Evolutionary conservation across 2,329 filamentous ascomycete species (phyloP).

Genomic region (Fusarium sp.): DNA sequence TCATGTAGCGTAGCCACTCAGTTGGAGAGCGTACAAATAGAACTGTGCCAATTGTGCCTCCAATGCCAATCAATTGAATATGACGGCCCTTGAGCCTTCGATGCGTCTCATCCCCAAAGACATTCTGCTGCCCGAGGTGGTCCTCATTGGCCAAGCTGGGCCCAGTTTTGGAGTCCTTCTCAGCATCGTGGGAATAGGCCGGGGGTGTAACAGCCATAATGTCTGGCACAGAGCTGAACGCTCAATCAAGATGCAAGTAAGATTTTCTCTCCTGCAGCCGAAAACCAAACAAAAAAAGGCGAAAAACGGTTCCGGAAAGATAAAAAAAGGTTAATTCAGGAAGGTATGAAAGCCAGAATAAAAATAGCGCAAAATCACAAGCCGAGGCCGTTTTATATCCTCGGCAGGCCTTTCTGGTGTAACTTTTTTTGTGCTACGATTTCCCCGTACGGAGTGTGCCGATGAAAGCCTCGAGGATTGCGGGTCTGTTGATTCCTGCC

Average conservation of each 20-base stretch:
- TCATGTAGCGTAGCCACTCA: not conserved
- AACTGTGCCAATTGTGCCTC: slow-evolving; percentile 73
- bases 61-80: slow-evolving; percentile 72
- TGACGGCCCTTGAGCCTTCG: slow-evolving; percentile 67
- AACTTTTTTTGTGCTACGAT: slow-evolving; percentile 16
- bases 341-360: not conserved
- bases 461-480: slow-evolving; percentile 8
- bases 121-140: slow-evolving; percentile 5
- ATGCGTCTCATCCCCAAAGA: slow-evolving; percentile 55
- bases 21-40: slow-evolving; percentile 60
- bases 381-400: slow-evolving; percentile 9
- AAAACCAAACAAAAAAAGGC: not conserved
- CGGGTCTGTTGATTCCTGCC: not conserved
- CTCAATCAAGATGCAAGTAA: not conserved
- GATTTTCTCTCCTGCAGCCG: slow-evolving; percentile 4
- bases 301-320: not conserved
- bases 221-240: not conserved
- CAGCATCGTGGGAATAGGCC: slow-evolving; percentile 38
- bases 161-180: slow-evolving; percentile 37
- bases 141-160: slow-evolving; percentile 2
- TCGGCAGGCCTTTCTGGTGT: slow-evolving; percentile 6
- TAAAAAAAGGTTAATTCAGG: not conserved
- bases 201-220: slow-evolving; percentile 39
- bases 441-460: slow-evolving; percentile 21
- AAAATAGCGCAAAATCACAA: slow-evolving; percentile 29